Conservation (phyloP, 73 alveolate genomes). For the Halteria grandinella region DNA sequence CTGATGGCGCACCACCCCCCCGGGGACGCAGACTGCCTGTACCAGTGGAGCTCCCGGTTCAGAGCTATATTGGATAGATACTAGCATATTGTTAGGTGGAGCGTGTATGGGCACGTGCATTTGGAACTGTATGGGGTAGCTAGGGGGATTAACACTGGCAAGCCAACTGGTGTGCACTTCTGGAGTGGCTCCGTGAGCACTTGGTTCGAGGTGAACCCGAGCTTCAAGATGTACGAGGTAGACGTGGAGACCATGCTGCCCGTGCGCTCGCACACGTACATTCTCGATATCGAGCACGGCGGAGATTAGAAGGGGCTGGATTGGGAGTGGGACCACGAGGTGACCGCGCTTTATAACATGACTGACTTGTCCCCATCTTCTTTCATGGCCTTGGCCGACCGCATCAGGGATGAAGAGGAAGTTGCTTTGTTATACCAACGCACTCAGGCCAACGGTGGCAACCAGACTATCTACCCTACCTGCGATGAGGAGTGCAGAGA, state of each 20-base stretch:
- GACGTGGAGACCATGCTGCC: slow-evolving; percentile 61
- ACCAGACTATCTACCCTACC: background rate
- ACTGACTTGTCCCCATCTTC: slow-evolving; percentile 55
- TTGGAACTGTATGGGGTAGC: background rate
- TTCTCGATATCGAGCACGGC: slow-evolving; percentile 30
- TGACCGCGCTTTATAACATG: slow-evolving; percentile 39
- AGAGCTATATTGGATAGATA: slow-evolving; percentile 58
- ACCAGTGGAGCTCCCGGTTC: slow-evolving; percentile 34
- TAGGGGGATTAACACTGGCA: background rate
- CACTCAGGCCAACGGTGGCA: background rate
- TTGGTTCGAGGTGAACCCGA: slow-evolving; percentile 30
- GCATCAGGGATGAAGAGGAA: background rate
- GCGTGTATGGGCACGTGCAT: slow-evolving; percentile 30
- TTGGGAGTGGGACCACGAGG: slow-evolving; percentile 39
- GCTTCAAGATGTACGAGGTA: slow-evolving; percentile 36
- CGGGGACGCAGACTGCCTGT: slow-evolving; percentile 25
- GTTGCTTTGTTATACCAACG: background rate
- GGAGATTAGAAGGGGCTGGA: slow-evolving; percentile 22
- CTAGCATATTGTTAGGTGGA: slow-evolving; percentile 39
- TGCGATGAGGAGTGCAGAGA: background rate
- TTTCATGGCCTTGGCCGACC: slow-evolving; percentile 1
- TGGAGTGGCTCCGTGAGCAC: slow-evolving; percentile 53
- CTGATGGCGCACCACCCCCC: slow-evolving; percentile 62
- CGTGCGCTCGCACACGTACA: slow-evolving; percentile 32
- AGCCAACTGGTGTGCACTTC: slow-evolving; percentile 29